These are phyloP conservation scores for Chalciporus piperatus DNA, from an alignment of 768 basidiomycete genomes.

Conservation along the genomic window DNA sequence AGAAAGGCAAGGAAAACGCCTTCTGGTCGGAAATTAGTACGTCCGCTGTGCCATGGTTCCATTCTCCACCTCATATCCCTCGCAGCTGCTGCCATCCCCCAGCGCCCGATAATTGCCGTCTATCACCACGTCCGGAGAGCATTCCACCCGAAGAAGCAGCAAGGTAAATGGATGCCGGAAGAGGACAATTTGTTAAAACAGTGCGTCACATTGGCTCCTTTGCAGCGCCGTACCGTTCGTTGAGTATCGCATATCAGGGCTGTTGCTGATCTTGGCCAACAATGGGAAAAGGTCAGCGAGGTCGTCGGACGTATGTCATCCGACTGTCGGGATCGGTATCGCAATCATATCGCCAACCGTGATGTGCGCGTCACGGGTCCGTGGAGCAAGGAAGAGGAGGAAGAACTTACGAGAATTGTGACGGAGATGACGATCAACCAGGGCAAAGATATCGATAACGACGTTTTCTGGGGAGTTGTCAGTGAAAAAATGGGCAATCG, in stretches of 20 bases:
- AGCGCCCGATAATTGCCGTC: conserved; percentile 78
- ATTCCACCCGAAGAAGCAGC: conserved; percentile 65
- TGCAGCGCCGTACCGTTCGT: not conserved
- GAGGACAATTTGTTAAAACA: conserved; percentile 64
- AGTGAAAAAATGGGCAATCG: conserved; percentile 74
- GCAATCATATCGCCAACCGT: conserved; percentile 74
- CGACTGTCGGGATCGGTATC: conserved; percentile 83
- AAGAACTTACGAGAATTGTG: conserved; percentile 69
- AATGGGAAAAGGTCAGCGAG: conserved; percentile 76
- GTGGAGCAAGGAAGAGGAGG: conserved; percentile 83
- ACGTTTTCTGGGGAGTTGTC: conserved; percentile 82
- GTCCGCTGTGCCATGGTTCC: conserved; percentile 21
- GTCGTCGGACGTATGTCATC: conserved; percentile 71
- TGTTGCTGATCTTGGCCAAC: conserved; percentile 64
- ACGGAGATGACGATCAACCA: conserved; percentile 68
- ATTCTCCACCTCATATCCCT: conserved; percentile 9
- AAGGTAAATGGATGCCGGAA: conserved; percentile 65
- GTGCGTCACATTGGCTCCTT: conserved; percentile 38
- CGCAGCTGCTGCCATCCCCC: conserved; percentile 64
- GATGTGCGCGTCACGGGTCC: conserved; percentile 61
- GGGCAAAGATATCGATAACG: conserved; percentile 72
- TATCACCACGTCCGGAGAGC: conserved; percentile 76
- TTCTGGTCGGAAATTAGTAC: conserved; percentile 84
- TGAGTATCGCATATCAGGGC: conserved; percentile 45
- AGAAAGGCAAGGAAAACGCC: conserved; percentile 55